phyloP scores from a whole-genome alignment of 257 asterid genomes.

The Cruciata laevipes region DNA sequence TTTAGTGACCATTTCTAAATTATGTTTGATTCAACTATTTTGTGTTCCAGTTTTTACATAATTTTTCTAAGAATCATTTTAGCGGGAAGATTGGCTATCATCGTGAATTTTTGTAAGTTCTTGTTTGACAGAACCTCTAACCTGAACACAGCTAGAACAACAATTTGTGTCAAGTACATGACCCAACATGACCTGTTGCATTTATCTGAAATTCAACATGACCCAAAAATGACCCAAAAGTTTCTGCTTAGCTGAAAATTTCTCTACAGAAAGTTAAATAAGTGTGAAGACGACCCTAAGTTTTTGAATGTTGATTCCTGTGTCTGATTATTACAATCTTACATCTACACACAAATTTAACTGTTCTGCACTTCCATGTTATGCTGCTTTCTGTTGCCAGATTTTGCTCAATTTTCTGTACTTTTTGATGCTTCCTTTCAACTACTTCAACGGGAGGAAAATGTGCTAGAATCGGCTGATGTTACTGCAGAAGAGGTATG shows the following conservation, averaged over 20 bases:
- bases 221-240: neutral
- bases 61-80: too few species aligned
- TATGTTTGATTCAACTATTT: too few species aligned
- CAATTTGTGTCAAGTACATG: too few species aligned
- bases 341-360: neutral
- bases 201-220: neutral
- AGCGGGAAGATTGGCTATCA: too few species aligned
- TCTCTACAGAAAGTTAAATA: too few species aligned
- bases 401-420: slow-evolving; percentile 30
- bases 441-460: slow-evolving; percentile 65
- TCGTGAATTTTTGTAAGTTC: neutral
- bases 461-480: slow-evolving; percentile 38
- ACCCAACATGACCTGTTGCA: too few species aligned
- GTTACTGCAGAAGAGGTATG: slow-evolving; percentile 42
- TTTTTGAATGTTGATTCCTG: neutral
- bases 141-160: too few species aligned
- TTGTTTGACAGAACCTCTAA: too few species aligned
- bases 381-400: slow-evolving; percentile 25
- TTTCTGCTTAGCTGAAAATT: neutral
- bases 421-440: slow-evolving; percentile 50
- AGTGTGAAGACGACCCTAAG: neutral
- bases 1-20: too few species aligned
- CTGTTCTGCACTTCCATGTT: neutral
- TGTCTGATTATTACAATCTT: neutral
- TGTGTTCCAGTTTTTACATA: too few species aligned